Percentiles rank a stretch among this genome's conserved stretches.
phyloP scores from a whole-genome alignment of 768 basidiomycete genomes.

The Lactarius tabidus region DNA sequence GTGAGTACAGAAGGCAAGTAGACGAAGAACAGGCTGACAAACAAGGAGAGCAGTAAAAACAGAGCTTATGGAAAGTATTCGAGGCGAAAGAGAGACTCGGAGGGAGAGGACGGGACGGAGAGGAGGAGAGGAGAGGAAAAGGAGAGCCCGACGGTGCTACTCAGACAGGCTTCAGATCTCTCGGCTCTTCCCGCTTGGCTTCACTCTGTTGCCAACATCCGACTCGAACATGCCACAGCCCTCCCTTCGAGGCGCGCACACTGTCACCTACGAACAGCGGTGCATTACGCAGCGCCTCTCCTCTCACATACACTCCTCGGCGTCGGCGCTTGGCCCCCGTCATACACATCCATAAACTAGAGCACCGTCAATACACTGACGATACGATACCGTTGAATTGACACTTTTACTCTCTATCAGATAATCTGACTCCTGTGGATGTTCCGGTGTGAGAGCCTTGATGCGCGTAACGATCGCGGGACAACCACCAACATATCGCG shows the following conservation, averaged over 20 bases:
- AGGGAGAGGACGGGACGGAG: background rate
- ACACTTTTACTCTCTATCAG: background rate
- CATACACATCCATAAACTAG: background rate
- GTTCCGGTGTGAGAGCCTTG: background rate
- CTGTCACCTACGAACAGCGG: background rate
- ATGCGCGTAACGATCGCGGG: background rate
- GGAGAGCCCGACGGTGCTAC: background rate
- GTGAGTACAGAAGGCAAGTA: background rate
- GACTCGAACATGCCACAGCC: background rate
- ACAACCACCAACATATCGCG: constrained; percentile 32
- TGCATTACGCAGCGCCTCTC: background rate
- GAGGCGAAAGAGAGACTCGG: background rate
- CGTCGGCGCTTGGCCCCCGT: background rate
- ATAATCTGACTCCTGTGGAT: background rate
- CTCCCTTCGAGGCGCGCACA: background rate
- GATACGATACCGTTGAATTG: background rate
- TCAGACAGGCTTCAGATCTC: background rate
- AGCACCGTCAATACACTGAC: background rate
- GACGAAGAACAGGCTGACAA: background rate
- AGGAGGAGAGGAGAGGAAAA: background rate
- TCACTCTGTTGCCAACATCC: too few species aligned
- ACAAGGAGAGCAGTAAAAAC: background rate
- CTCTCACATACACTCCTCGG: background rate
- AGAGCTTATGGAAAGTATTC: background rate
- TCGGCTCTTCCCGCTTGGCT: background rate